Percentiles rank a stretch among this genome's conserved stretches.
phyloP scores from a whole-genome alignment of 1,139 yeast species.

The Debaryomyces psychrophilus region DNA sequence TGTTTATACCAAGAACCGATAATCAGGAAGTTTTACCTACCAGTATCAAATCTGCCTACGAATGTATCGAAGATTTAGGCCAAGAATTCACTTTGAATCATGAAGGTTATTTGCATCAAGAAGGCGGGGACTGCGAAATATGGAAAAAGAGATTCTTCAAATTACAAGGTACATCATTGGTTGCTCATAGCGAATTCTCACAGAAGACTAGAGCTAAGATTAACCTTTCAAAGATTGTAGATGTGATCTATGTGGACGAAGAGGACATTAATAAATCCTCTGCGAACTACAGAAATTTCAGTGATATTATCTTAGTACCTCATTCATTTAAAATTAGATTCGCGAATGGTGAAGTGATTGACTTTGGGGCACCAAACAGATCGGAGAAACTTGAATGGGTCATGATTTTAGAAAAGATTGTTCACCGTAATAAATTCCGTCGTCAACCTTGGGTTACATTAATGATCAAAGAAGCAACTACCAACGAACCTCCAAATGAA shows the following conservation, averaged over 20 bases:
- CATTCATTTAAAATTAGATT: slow-evolving; percentile 67
- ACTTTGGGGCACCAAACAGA: slow-evolving; percentile 66
- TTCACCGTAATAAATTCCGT: slow-evolving; percentile 55
- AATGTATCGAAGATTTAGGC: slow-evolving; percentile 50
- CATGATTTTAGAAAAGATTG: slow-evolving; percentile 51
- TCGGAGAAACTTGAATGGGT: slow-evolving; percentile 64
- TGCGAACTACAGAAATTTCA: slow-evolving; percentile 54
- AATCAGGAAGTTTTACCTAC: slow-evolving; percentile 64
- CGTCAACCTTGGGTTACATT: slow-evolving; percentile 74
- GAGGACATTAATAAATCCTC: slow-evolving; percentile 37
- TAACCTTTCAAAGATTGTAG: slow-evolving; percentile 63
- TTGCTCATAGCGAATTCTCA: slow-evolving; percentile 66
- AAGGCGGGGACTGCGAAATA: slow-evolving; percentile 73
- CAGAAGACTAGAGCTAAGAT: slow-evolving; percentile 68
- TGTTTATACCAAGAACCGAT: slow-evolving; percentile 66
- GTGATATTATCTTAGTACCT: slow-evolving; percentile 63
- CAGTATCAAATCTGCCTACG: slow-evolving; percentile 61
- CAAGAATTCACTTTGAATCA: slow-evolving; percentile 39
- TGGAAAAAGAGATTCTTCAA: slow-evolving; percentile 68
- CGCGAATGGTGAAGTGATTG: slow-evolving; percentile 69
- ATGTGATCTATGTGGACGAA: slow-evolving; percentile 53
- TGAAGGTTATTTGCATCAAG: slow-evolving; percentile 74
- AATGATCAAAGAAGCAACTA: slow-evolving; percentile 33
- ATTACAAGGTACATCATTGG: slow-evolving; percentile 59
- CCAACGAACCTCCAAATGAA: not conserved